phyloP scores from a whole-genome alignment of 2,329 filamentous ascomycete genomes.

The Cladosporium sp. region DNA sequence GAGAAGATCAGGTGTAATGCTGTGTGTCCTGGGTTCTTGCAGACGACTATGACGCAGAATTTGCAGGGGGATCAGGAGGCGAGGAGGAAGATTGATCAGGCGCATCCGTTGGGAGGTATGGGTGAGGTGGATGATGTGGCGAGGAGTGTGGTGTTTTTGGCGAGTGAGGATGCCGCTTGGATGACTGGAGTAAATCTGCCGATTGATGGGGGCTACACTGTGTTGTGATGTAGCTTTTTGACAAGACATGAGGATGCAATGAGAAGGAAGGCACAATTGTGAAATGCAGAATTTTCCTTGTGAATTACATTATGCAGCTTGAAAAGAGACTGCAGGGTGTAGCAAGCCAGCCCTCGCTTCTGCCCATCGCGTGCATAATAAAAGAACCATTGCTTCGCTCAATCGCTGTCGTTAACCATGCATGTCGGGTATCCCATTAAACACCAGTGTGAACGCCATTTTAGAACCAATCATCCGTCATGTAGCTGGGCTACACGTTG shows the following conservation, averaged over 20 bases:
- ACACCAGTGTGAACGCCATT: slow-evolving; percentile 6
- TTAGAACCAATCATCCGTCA: slow-evolving; percentile 1
- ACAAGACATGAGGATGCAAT: too few species aligned
- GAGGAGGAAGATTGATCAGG: slow-evolving; percentile 23
- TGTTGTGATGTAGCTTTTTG: background rate
- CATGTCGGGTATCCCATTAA: slow-evolving; percentile 13
- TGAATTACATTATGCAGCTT: slow-evolving; percentile 13
- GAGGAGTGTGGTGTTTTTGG: slow-evolving; percentile 43
- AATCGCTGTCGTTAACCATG: slow-evolving; percentile 11
- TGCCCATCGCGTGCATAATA: slow-evolving; percentile 9
- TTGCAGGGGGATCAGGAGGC: slow-evolving; percentile 30
- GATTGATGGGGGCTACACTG: background rate
- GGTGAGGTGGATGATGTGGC: slow-evolving; percentile 38
- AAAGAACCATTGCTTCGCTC: slow-evolving; percentile 2
- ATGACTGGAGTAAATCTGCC: background rate
- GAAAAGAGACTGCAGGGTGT: slow-evolving; percentile 4
- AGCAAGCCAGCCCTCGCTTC: slow-evolving; percentile 11
- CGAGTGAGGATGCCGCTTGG: slow-evolving; percentile 35
- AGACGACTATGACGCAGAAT: slow-evolving; percentile 36
- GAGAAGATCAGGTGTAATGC: slow-evolving; percentile 41
- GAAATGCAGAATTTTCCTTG: background rate
- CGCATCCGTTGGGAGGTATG: slow-evolving; percentile 33
- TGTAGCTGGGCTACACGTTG: background rate
- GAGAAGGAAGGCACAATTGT: background rate
- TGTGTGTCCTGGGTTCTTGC: slow-evolving; percentile 38